Percentiles rank a stretch among this genome's conserved stretches.
phyloP scores from a whole-genome alignment of 83 land plant genomes.

The Diphasiastrum complanatum region DNA sequence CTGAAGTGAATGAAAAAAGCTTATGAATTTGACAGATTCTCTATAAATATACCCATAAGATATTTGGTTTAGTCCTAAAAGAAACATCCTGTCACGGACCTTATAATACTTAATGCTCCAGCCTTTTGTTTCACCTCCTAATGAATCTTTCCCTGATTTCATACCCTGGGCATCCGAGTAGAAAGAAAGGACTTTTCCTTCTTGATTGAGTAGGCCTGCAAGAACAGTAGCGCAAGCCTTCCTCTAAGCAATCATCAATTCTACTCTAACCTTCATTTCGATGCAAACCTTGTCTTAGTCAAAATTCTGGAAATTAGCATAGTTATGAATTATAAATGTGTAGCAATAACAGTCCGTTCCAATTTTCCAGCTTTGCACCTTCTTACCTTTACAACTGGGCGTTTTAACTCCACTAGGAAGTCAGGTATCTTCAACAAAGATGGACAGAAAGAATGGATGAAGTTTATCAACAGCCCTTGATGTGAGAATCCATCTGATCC shows the following conservation, averaged over 20 bases:
- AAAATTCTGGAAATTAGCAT: too few relatives aligned
- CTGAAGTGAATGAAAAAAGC: too few relatives aligned
- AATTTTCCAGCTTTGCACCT: conserved; percentile 6
- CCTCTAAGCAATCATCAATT: too few relatives aligned
- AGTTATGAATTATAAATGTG: too few relatives aligned
- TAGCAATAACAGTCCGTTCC: too few relatives aligned
- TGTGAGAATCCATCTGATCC: conserved; percentile 99
- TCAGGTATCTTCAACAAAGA: conserved; percentile 80
- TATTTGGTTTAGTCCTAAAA: background rate
- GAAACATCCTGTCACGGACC: conserved; percentile 34
- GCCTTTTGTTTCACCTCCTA: conserved; percentile 60
- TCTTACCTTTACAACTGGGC: conserved; percentile 91
- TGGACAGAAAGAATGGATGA: conserved; percentile 97
- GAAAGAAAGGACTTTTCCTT: conserved; percentile 52
- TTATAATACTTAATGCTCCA: conserved; percentile 98
- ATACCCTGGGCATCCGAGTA: conserved; percentile 90
- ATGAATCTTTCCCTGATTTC: conserved; percentile 81
- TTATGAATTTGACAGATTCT: too few relatives aligned
- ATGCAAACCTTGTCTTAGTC: too few relatives aligned
- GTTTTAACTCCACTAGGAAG: conserved; percentile 87
- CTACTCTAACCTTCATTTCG: too few relatives aligned
- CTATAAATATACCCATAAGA: too few relatives aligned
- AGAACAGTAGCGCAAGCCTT: too few relatives aligned
- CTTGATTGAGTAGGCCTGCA: conserved; percentile 76
- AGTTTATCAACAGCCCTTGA: conserved; percentile 92